A percentile compares a stretch with the other conserved stretches of the same genome.
Evolutionary conservation across 2,329 filamentous ascomycete species (phyloP).

Genomic region (Xylaria sp.): DNA sequence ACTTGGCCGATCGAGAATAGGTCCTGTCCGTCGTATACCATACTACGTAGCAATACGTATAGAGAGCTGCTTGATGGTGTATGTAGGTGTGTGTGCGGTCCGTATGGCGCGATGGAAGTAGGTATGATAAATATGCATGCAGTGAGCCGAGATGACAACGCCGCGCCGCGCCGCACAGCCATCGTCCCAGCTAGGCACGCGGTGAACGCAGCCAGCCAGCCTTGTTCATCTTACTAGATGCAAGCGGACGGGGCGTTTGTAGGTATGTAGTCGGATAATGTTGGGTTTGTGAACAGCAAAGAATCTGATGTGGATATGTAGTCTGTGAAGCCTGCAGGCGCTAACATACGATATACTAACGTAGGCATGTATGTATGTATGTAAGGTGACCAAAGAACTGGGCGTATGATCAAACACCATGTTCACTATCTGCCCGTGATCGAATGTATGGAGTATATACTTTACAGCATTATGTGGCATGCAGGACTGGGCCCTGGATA

Average conservation of each 20-base stretch:
- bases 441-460: constrained; percentile 9
- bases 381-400: neutral
- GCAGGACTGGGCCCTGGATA: constrained; percentile 20
- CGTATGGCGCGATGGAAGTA: constrained; percentile 17
- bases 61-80: constrained; percentile 5
- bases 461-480: constrained; percentile 14
- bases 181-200: constrained; percentile 22
- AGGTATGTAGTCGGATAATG: neutral
- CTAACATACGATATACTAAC: constrained; percentile 4
- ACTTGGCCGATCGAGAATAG: constrained; percentile 13
- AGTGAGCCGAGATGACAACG: constrained; percentile 33
- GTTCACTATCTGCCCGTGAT: constrained; percentile 13
- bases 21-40: neutral
- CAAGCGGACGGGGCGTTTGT: neutral
- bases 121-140: constrained; percentile 31
- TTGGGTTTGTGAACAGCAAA: neutral
- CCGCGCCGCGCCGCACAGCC: constrained; percentile 16
- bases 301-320: neutral
- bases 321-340: neutral
- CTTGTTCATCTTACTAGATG: constrained; percentile 23
- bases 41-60: constrained; percentile 4
- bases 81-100: constrained; percentile 20
- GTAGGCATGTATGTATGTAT: neutral
- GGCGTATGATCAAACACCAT: constrained; percentile 20
- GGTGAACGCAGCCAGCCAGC: constrained; percentile 21